phyloP scores from a whole-genome alignment of 768 basidiomycete genomes.

The Russula vinacea region DNA sequence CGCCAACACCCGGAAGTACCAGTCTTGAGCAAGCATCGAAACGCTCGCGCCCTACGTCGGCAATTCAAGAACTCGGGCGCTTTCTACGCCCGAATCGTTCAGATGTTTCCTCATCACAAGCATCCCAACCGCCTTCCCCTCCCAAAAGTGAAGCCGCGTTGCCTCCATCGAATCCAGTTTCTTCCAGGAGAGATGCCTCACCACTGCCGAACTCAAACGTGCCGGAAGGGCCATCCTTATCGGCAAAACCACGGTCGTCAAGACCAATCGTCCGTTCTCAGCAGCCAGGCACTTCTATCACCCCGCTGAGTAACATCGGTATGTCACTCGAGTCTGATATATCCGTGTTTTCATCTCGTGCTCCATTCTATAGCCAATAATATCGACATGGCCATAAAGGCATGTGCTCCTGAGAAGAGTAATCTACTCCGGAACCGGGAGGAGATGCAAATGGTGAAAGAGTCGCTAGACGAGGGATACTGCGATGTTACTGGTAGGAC shows the following conservation, averaged over 20 bases:
- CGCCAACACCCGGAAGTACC: neutral
- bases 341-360: neutral
- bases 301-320: slow-evolving; percentile 47
- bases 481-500: slow-evolving; percentile 70
- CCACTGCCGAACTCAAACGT: slow-evolving; percentile 2
- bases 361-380: slow-evolving; percentile 22
- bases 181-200: neutral
- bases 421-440: slow-evolving; percentile 60
- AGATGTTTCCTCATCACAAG: neutral
- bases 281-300: slow-evolving; percentile 34
- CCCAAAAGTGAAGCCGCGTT: neutral
- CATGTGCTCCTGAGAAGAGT: slow-evolving; percentile 66
- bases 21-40: slow-evolving; percentile 27
- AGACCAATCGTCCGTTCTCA: slow-evolving; percentile 21
- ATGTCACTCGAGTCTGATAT: neutral
- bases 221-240: neutral
- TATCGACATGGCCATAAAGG: slow-evolving; percentile 58
- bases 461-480: slow-evolving; percentile 76
- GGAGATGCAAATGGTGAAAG: slow-evolving; percentile 68
- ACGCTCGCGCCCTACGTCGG: slow-evolving; percentile 15
- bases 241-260: slow-evolving; percentile 19
- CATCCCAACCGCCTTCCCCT: slow-evolving; percentile 4
- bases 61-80: slow-evolving; percentile 19
- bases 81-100: slow-evolving; percentile 18
- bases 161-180: neutral